These are phyloP conservation scores for Neocucurbitaria cava DNA, from an alignment of 2,329 filamentous ascomycete genomes.

Conservation along the genomic window DNA sequence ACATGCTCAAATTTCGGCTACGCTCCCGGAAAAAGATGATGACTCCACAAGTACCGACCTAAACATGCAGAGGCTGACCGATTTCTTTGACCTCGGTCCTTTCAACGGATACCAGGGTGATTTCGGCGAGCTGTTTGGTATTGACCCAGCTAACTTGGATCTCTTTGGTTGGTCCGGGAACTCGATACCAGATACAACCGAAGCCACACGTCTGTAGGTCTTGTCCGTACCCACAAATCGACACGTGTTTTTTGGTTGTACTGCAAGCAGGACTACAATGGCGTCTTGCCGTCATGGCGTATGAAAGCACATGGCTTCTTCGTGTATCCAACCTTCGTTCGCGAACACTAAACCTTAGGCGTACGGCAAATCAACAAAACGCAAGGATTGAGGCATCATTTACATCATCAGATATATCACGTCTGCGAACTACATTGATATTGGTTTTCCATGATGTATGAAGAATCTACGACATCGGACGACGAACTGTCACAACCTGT, in stretches of 20 bases:
- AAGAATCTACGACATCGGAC: not conserved
- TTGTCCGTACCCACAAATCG: too few species aligned
- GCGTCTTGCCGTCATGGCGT: too few species aligned
- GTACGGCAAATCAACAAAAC: not conserved
- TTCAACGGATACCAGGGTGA: not conserved
- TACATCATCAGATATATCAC: too few species aligned
- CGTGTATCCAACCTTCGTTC: not conserved
- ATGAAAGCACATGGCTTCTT: too few species aligned
- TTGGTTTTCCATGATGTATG: too few species aligned
- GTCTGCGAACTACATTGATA: too few species aligned
- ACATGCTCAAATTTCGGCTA: not conserved
- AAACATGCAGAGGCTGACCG: not conserved
- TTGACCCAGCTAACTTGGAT: not conserved
- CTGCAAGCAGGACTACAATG: too few species aligned
- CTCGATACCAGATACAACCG: not conserved
- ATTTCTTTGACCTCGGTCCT: not conserved
- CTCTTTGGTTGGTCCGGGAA: not conserved
- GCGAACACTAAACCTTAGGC: not conserved
- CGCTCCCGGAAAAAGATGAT: not conserved
- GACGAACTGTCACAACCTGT: not conserved
- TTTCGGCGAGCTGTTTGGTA: not conserved
- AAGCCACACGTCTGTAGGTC: not conserved
- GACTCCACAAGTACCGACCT: not conserved
- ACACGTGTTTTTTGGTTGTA: too few species aligned
- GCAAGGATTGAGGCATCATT: not conserved